These are phyloP conservation scores for Chaetomium globosum DNA, from an alignment of 2,329 filamentous ascomycete species.

Conservation along the genomic window DNA sequence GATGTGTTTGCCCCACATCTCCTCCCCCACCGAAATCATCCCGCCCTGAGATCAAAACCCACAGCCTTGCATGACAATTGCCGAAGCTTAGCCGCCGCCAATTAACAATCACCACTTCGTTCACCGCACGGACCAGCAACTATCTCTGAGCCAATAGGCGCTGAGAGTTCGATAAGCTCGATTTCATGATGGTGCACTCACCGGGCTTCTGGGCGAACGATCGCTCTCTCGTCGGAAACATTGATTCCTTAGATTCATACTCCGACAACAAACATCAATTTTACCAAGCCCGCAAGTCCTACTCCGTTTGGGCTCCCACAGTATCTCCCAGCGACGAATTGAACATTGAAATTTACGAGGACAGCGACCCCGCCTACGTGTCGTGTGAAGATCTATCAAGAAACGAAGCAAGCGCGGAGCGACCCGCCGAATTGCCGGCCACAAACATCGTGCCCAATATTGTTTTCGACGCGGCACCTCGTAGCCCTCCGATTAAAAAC, in stretches of 20 bases:
- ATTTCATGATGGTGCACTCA: slow-evolving; percentile 1
- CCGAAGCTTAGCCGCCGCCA: slow-evolving; percentile 22
- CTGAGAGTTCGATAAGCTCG: slow-evolving; percentile 4
- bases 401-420: neutral
- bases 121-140: neutral
- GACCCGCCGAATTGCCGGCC: neutral
- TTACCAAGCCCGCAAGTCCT: neutral
- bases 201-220: slow-evolving; percentile 8
- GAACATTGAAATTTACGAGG: neutral
- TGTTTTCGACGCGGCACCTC: neutral
- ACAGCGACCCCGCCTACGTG: neutral
- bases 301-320: neutral
- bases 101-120: neutral
- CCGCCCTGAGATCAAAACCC: neutral
- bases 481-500: neutral
- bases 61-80: slow-evolving; percentile 22
- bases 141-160: slow-evolving; percentile 14
- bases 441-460: neutral
- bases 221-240: neutral
- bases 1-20: slow-evolving; percentile 1
- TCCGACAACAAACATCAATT: neutral
- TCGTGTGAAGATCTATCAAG: neutral
- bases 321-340: neutral
- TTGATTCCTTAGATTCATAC: neutral
- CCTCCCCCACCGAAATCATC: slow-evolving; percentile 6